These are phyloP conservation scores for Oryza brachyantha DNA, from an alignment of 176 grass and related monocot genomes.

Conservation along the genomic window DNA sequence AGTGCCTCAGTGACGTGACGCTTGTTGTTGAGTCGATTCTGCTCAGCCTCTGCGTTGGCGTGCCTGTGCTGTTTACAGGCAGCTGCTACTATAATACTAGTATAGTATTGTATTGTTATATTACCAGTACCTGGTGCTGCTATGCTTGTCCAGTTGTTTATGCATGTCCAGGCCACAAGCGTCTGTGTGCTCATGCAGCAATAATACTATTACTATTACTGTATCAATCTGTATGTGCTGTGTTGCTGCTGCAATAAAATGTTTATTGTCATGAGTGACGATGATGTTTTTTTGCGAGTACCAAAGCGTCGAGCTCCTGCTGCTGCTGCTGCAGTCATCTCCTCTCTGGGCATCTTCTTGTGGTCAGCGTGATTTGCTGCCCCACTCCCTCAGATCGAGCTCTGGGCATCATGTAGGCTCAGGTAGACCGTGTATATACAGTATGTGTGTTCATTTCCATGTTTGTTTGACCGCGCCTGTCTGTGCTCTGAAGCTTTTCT, in stretches of 20 bases:
- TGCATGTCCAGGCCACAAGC: not conserved
- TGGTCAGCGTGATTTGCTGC: not conserved
- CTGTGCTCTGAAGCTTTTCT: not conserved
- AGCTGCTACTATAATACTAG: not conserved
- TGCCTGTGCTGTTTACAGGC: not conserved
- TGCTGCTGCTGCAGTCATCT: not conserved
- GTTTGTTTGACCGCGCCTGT: slow-evolving; percentile 37
- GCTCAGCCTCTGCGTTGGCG: not conserved
- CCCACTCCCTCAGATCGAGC: no score
- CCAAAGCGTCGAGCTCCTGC: not conserved
- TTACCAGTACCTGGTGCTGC: no score
- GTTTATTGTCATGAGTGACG: not conserved
- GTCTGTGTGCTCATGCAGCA: no score
- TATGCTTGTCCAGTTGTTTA: not conserved
- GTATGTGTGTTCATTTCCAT: not conserved
- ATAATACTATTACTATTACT: not conserved
- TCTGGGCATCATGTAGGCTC: not conserved
- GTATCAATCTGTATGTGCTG: not conserved
- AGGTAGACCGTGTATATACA: no score
- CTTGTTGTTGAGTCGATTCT: not conserved
- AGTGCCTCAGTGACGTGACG: not conserved
- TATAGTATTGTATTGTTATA: not conserved
- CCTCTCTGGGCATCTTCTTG: not conserved
- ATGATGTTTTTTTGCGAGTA: slow-evolving; percentile 6
- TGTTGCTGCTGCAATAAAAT: not conserved